phyloP scores from a whole-genome alignment of 345 rosid species.

The Melaleuca quinquenervia region DNA sequence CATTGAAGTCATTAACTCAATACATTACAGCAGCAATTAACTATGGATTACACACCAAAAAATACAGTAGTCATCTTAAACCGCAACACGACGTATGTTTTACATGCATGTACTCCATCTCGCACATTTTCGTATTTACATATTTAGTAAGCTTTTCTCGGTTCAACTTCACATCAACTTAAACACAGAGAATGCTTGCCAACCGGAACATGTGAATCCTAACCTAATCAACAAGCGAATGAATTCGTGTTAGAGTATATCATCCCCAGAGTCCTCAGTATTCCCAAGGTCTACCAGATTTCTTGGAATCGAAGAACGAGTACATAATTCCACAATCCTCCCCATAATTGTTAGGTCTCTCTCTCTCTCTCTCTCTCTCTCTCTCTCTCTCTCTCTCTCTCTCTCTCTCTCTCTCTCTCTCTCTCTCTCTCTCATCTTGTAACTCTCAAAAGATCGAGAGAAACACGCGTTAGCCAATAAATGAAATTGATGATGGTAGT shows the following conservation, averaged over 20 bases:
- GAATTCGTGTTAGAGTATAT: not conserved
- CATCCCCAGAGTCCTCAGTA: not conserved
- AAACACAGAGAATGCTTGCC: no score
- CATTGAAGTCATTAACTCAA: not conserved
- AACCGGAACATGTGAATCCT: not conserved
- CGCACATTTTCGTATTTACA: not conserved
- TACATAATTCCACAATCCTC: not conserved
- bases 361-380: not conserved
- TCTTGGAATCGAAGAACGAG: not conserved
- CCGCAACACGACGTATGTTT: not conserved
- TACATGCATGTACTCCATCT: not conserved
- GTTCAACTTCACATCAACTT: no score
- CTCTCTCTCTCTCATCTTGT: not conserved
- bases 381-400: not conserved
- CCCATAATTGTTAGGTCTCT: not conserved
- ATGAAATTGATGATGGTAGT: not conserved
- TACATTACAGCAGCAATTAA: not conserved
- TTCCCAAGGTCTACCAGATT: not conserved
- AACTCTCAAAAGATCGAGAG: slow-evolving; percentile 13
- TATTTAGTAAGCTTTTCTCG: no score
- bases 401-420: not conserved
- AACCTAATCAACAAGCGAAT: not conserved
- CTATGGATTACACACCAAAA: not conserved
- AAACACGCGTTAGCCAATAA: slow-evolving; percentile 1
- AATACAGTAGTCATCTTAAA: not conserved